A percentile compares a stretch with the other conserved stretches of the same genome.
These are phyloP conservation scores for Biscogniauxia marginata DNA, from an alignment of 2,329 filamentous ascomycete genomes.

Conservation along the genomic window DNA sequence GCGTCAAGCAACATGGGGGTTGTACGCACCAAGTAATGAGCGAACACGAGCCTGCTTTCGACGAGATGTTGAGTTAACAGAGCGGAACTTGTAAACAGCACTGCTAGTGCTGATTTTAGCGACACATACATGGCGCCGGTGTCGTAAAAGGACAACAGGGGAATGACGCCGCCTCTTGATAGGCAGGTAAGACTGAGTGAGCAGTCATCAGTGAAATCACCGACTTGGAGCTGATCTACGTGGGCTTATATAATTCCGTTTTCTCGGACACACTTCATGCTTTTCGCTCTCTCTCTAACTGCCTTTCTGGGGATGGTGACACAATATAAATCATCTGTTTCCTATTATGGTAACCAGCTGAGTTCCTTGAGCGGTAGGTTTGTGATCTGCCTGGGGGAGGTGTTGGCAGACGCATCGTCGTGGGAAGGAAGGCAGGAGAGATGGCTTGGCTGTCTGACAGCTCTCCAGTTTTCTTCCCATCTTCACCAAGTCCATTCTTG, in stretches of 20 bases:
- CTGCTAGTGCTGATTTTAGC: slow-evolving; percentile 18
- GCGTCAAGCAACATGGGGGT: background rate
- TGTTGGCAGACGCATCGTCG: background rate
- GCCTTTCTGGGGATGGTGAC: background rate
- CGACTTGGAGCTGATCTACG: background rate
- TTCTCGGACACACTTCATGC: background rate
- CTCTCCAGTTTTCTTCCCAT: background rate
- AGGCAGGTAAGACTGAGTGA: background rate
- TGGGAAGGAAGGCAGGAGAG: background rate
- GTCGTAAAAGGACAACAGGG: background rate
- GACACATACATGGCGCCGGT: background rate
- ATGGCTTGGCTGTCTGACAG: background rate
- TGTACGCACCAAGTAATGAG: slow-evolving; percentile 27
- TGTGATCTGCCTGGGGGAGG: background rate
- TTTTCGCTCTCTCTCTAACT: background rate
- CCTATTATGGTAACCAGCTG: background rate
- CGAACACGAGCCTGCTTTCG: slow-evolving; percentile 28
- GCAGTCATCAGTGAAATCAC: background rate
- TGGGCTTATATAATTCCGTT: background rate
- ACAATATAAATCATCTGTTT: background rate
- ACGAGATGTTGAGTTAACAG: slow-evolving; percentile 19
- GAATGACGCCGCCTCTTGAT: background rate
- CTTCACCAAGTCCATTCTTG: background rate
- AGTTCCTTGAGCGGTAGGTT: background rate
- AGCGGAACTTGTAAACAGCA: slow-evolving; percentile 17